Evolutionary conservation across 176 grass and related monocot genomes (phyloP), one percentile per base, ranked within the genome.

Genomic region (Oryza officinalis): DNA sequence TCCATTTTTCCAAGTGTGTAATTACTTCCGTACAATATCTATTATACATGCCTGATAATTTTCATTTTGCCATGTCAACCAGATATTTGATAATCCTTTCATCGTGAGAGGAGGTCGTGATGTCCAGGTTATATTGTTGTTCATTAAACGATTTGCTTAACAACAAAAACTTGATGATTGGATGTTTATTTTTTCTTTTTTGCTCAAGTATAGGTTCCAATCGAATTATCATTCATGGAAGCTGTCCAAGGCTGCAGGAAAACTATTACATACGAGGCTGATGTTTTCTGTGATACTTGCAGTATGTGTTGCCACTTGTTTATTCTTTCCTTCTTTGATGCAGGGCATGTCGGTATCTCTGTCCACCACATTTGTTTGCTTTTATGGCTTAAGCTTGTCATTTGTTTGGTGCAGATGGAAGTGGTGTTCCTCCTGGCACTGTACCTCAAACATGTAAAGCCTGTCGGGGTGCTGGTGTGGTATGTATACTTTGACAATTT

Each of bases 211-310:
- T 84, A 98, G 96, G 80, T 92, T 92, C 83, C 93, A 88, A 80
- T 95, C 60, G 93, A 98, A 83, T 32, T 98, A 54, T 95, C 91
- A 80, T 98, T 98, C 74, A 98, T 95, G 91, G 96, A 98, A 94
- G 93, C 96, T 80, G 89, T 98, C 26, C 91, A 95, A 90, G 96
- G 96, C 52, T 98, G 96, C 86, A 91, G 91, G 26, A 98, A 98
- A 86, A 92, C 80, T 18, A 80, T 98, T 80, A 88, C 82, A 70
- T 98, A 94, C 22, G 91, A 95, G 79, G 87, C 91, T 52, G 87
- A 90, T 83, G 77, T 93, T 73, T 75, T 83, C 30, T 98, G 96
- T 80, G 91, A 86, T 88, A 77, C 91, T 90, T 98, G 96, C 91
- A 93, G 96, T 98, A 98, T 72, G 83, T 85, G 78, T 77, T 68